Conservation (phyloP, 2,329 filamentous ascomycete species). For the Aureobasidium sp. region DNA sequence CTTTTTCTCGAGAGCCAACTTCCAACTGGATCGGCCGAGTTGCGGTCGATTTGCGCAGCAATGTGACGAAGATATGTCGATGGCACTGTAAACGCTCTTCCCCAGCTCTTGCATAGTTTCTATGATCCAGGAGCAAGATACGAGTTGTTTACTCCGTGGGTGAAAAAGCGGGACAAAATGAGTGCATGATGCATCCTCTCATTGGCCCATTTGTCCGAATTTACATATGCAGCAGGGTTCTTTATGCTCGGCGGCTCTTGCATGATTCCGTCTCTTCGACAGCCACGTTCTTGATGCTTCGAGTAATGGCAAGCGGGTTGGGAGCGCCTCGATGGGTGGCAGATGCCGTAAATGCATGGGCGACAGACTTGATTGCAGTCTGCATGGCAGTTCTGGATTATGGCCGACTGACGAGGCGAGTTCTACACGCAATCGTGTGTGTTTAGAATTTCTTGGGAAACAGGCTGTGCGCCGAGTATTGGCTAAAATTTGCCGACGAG, state of each 20-base stretch:
- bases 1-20: background rate
- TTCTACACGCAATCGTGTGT: background rate
- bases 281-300: background rate
- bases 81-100: background rate
- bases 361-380: background rate
- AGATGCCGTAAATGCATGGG: background rate
- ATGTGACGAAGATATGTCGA: background rate
- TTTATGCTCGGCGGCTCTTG: background rate
- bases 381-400: background rate
- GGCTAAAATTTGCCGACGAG: background rate
- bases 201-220: conserved; percentile 8
- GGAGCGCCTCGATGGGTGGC: background rate
- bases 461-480: background rate
- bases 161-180: background rate
- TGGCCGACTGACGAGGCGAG: background rate
- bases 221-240: background rate
- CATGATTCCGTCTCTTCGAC: background rate
- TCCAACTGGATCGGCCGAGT: background rate
- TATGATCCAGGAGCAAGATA: background rate
- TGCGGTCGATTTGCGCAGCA: background rate
- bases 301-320: background rate
- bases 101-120: background rate
- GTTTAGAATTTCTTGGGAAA: background rate
- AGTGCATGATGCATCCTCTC: background rate
- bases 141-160: background rate